These are phyloP conservation scores for Syzygium malaccense DNA, from an alignment of 441 rosid species.

Conservation along the genomic window DNA sequence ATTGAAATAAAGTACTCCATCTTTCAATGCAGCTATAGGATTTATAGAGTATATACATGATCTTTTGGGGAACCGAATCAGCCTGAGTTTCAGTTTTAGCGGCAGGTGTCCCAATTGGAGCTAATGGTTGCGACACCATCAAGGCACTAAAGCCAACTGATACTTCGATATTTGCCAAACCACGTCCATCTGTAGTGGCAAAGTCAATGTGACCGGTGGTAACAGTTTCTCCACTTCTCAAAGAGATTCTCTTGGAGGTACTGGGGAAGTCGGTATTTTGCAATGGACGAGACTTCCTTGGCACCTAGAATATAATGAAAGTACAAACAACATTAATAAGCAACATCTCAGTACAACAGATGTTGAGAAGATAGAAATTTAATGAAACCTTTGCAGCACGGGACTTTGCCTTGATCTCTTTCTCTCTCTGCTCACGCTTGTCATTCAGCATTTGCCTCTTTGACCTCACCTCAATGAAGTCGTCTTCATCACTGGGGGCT, in stretches of 20 bases:
- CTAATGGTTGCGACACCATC: slow-evolving; percentile 46
- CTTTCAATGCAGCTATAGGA: not conserved
- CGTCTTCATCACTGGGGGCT: slow-evolving; percentile 89
- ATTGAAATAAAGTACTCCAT: slow-evolving; percentile 5
- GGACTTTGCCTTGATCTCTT: slow-evolving; percentile 88
- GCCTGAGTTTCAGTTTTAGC: slow-evolving; percentile 45
- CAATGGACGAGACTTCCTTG: slow-evolving; percentile 42
- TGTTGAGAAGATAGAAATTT: not conserved
- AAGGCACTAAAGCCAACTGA: slow-evolving; percentile 35
- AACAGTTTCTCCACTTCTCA: slow-evolving; percentile 32
- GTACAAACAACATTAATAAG: slow-evolving; percentile 10
- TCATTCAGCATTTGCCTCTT: slow-evolving; percentile 98
- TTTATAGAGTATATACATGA: slow-evolving; percentile 33
- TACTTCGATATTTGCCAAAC: slow-evolving; percentile 24
- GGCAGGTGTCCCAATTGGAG: slow-evolving; percentile 78
- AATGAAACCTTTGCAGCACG: slow-evolving; percentile 64
- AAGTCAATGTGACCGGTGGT: slow-evolving; percentile 26
- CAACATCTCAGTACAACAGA: slow-evolving; percentile 5
- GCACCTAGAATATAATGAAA: slow-evolving; percentile 28
- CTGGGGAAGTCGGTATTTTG: slow-evolving; percentile 24
- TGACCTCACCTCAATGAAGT: slow-evolving; percentile 96
- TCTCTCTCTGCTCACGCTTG: slow-evolving; percentile 95
- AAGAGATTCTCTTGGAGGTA: slow-evolving; percentile 34
- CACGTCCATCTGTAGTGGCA: slow-evolving; percentile 27
- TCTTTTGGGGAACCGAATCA: slow-evolving; percentile 39